Conservation (phyloP, 2,329 filamentous ascomycete genomes). For the Beauveria pseudobassiana region DNA sequence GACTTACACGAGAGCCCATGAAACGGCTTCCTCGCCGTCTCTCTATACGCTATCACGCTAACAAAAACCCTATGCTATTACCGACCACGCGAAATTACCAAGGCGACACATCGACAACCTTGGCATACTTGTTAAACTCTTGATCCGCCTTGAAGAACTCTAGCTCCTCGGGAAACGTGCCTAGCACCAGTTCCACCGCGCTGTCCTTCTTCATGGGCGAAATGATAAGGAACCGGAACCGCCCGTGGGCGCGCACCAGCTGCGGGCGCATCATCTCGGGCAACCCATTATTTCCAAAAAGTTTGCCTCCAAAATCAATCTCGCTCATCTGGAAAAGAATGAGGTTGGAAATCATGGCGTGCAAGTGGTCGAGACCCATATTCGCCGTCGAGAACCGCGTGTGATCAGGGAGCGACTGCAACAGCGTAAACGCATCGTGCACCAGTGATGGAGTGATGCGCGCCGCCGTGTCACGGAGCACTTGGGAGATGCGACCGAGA, state of each 20-base stretch:
- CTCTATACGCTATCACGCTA: background rate
- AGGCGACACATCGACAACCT: conserved; percentile 13
- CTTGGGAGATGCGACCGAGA: conserved; percentile 18
- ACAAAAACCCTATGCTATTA: background rate
- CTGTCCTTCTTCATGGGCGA: conserved; percentile 23
- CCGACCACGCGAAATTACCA: background rate
- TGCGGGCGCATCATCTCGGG: conserved; percentile 22
- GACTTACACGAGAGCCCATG: background rate
- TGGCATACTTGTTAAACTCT: conserved; percentile 21
- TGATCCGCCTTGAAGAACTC: conserved; percentile 20
- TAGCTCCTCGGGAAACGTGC: conserved; percentile 22
- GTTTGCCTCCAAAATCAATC: conserved; percentile 20
- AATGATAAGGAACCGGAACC: conserved; percentile 21
- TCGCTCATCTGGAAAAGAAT: conserved; percentile 22
- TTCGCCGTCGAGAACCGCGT: conserved; percentile 18
- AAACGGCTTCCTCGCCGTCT: background rate
- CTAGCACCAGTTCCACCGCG: conserved; percentile 22
- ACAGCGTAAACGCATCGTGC: conserved; percentile 22
- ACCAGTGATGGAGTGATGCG: conserved; percentile 20
- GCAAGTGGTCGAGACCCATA: conserved; percentile 21
- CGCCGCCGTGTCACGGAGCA: conserved; percentile 19
- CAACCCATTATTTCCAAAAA: conserved; percentile 20
- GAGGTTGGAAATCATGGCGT: conserved; percentile 24
- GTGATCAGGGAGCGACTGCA: conserved; percentile 21
- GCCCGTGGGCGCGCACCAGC: conserved; percentile 19